phyloP scores from a whole-genome alignment of 768 basidiomycete genomes.

The Agaricus subrufescens region DNA sequence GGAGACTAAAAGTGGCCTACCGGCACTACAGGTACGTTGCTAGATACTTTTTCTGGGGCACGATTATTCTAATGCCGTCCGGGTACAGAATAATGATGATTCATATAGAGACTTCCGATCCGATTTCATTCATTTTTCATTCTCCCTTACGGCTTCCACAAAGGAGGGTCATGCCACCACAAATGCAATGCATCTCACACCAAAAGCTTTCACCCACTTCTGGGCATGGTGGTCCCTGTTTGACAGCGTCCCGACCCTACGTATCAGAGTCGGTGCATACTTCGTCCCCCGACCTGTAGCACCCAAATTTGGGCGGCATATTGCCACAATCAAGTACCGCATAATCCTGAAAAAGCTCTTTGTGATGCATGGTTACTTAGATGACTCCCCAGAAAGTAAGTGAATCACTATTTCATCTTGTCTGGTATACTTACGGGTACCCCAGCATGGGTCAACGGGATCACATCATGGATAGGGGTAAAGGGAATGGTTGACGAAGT shows the following conservation, averaged over 20 bases:
- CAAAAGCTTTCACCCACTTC: slow-evolving; percentile 83
- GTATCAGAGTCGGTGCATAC: slow-evolving; percentile 83
- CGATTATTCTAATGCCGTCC: neutral
- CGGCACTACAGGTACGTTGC: slow-evolving; percentile 43
- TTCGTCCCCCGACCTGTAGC: slow-evolving; percentile 69
- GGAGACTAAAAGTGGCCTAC: slow-evolving; percentile 39
- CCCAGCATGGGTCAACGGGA: slow-evolving; percentile 72
- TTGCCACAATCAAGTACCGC: slow-evolving; percentile 90
- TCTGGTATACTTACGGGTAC: slow-evolving; percentile 1
- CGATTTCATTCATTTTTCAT: slow-evolving; percentile 88
- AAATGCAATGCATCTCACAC: slow-evolving; percentile 67
- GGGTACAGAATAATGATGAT: slow-evolving; percentile 46
- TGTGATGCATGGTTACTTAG: slow-evolving; percentile 83
- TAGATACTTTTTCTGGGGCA: neutral
- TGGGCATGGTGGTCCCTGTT: slow-evolving; percentile 91
- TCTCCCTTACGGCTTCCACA: slow-evolving; percentile 73
- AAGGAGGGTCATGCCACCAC: slow-evolving; percentile 21
- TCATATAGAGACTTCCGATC: slow-evolving; percentile 88
- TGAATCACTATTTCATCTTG: neutral
- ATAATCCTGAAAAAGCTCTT: slow-evolving; percentile 73
- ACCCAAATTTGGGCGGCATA: slow-evolving; percentile 82
- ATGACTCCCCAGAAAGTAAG: slow-evolving; percentile 66
- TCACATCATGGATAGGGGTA: slow-evolving; percentile 76
- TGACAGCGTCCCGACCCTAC: slow-evolving; percentile 70
- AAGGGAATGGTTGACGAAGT: slow-evolving; percentile 81